These are phyloP conservation scores for Penicillium aurantiogriseum DNA, from an alignment of 2,329 filamentous ascomycete species.

Conservation along the genomic window DNA sequence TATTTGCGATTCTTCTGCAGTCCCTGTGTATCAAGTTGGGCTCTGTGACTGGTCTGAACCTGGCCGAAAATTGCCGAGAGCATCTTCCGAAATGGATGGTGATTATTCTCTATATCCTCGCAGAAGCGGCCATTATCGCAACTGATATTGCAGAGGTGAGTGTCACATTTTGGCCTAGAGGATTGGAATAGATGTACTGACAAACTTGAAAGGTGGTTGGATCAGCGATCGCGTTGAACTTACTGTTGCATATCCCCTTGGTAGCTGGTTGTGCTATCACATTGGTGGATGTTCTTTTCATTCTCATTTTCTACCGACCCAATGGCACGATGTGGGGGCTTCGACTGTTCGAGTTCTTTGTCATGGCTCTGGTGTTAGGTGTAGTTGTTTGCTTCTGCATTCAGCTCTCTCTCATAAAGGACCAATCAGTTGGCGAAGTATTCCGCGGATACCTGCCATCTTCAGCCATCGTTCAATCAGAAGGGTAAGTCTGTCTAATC, in stretches of 20 bases:
- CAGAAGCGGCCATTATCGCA: conserved; percentile 67
- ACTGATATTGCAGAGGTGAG: conserved; percentile 67
- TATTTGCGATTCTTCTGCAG: conserved; percentile 50
- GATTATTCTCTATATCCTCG: conserved; percentile 59
- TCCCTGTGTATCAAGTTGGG: conserved; percentile 60
- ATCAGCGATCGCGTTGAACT: conserved; percentile 56
- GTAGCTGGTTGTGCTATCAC: conserved; percentile 59
- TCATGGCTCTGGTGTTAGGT: conserved; percentile 54
- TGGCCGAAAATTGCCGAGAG: conserved; percentile 64
- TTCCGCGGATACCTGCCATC: conserved; percentile 57
- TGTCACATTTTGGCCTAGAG: neutral
- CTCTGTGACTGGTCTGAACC: conserved; percentile 65
- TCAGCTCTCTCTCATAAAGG: conserved; percentile 53
- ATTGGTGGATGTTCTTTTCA: conserved; percentile 55
- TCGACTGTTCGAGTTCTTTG: conserved; percentile 55
- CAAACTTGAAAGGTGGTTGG: conserved; percentile 50
- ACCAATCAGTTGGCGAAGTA: conserved; percentile 51
- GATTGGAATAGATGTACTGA: neutral
- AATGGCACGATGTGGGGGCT: conserved; percentile 52
- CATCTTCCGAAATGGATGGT: conserved; percentile 67
- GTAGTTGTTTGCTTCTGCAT: conserved; percentile 59
- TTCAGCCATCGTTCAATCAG: conserved; percentile 50
- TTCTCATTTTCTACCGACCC: conserved; percentile 56
- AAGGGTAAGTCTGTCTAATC: conserved; percentile 43
- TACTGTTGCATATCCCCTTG: conserved; percentile 54